Conservation (phyloP, 1,284 basidiomycete genomes). For the Apiotrichum laibachii region DNA sequence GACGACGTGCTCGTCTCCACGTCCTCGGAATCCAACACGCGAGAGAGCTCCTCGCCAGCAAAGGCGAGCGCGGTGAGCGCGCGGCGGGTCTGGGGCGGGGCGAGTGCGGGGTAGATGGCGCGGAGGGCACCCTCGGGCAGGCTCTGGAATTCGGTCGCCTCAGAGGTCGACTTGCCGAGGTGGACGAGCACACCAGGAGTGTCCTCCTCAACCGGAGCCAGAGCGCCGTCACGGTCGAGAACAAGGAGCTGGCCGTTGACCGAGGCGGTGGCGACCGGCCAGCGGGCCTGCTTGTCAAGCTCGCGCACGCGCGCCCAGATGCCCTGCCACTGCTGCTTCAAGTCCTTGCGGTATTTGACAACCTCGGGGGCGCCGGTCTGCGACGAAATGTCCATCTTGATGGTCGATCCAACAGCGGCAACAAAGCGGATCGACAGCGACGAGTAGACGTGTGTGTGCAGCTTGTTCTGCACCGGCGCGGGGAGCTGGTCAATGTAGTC, state of each 20-base stretch:
- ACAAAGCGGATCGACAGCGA: conserved; percentile 72
- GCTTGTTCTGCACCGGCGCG: conserved; percentile 15
- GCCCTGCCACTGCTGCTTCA: conserved; percentile 89
- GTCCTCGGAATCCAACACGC: conserved; percentile 26
- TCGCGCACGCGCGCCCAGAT: conserved; percentile 84
- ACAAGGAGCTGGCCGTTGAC: conserved; percentile 56
- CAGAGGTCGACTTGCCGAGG: conserved; percentile 21
- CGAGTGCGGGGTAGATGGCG: conserved; percentile 29
- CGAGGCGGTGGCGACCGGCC: conserved; percentile 59
- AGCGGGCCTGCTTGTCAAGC: conserved; percentile 75
- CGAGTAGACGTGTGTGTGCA: conserved; percentile 53
- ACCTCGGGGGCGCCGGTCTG: conserved; percentile 75
- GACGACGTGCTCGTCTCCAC: conserved; percentile 23
- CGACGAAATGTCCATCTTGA: conserved; percentile 67
- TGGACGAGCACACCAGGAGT: conserved; percentile 58
- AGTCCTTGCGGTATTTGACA: conserved; percentile 72
- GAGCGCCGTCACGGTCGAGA: conserved; percentile 73
- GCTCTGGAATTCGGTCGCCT: conserved; percentile 24
- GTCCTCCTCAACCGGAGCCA: conserved; percentile 64
- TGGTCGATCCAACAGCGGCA: conserved; percentile 79
- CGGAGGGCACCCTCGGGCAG: conserved; percentile 31
- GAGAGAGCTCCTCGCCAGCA: conserved; percentile 27
- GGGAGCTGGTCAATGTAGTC: conserved; percentile 70
- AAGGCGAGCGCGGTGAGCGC: conserved; percentile 31
- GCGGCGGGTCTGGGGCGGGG: conserved; percentile 27